phyloP scores from a whole-genome alignment of 495 filamentous ascomycete species.

The Tirmania nivea region DNA sequence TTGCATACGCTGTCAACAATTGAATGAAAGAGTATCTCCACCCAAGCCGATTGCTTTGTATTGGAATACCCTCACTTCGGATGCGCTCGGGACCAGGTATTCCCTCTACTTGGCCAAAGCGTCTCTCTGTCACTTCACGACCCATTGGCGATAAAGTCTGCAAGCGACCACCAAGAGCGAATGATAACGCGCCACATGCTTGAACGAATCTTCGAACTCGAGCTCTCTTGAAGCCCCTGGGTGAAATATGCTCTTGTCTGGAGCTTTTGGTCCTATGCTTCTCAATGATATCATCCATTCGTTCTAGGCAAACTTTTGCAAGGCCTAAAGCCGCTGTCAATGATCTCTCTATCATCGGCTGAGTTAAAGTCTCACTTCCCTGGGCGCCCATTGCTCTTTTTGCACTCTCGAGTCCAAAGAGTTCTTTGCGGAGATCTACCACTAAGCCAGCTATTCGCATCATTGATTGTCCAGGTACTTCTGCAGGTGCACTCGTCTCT shows the following conservation, averaged over 20 bases:
- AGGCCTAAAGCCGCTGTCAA: conserved; percentile 30
- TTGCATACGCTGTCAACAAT: background rate
- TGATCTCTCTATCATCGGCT: conserved; percentile 1
- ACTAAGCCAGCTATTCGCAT: conserved; percentile 16
- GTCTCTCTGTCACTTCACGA: background rate
- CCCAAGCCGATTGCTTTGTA: background rate
- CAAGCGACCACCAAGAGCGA: conserved; percentile 25
- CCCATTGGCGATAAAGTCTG: background rate
- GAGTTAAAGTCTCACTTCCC: background rate
- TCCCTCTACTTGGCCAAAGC: background rate
- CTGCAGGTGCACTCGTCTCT: background rate
- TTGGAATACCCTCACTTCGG: background rate
- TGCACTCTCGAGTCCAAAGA: conserved; percentile 26
- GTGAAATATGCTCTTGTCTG: conserved; percentile 1
- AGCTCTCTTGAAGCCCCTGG: conserved; percentile 1
- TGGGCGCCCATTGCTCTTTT: background rate
- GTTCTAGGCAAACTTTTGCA: conserved; percentile 28
- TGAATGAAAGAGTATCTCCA: background rate
- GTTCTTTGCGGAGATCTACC: conserved; percentile 33
- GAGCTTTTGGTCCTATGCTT: background rate
- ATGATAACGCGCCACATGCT: conserved; percentile 39
- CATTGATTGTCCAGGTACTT: conserved; percentile 3
- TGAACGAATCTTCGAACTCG: conserved; percentile 42
- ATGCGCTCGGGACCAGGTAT: background rate
- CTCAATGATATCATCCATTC: conserved; percentile 34